These are phyloP conservation scores for Metschnikowia reukaufii DNA, from an alignment of 805 yeast genomes.

Conservation along the genomic window DNA sequence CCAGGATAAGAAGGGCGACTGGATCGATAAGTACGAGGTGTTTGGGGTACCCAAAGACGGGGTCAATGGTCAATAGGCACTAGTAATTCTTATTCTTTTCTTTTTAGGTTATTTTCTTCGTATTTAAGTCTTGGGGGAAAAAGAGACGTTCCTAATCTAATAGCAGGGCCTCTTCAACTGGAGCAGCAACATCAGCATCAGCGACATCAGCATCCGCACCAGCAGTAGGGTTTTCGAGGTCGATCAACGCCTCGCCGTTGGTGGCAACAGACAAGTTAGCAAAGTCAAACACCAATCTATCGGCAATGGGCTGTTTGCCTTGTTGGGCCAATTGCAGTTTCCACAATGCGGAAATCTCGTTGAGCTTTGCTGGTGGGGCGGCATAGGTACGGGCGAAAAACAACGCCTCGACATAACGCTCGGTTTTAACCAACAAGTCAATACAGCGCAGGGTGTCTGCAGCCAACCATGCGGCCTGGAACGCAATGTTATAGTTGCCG, in stretches of 20 bases:
- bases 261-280: conserved; percentile 18
- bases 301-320: conserved; percentile 60
- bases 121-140: not conserved
- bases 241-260: conserved; percentile 19
- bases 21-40: conserved; percentile 16
- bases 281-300: conserved; percentile 53
- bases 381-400: conserved; percentile 75
- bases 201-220: not conserved
- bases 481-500: conserved; percentile 88
- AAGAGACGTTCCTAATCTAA: conserved; percentile 1
- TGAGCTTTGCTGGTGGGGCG: conserved; percentile 38
- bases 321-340: conserved; percentile 50
- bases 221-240: conserved; percentile 14
- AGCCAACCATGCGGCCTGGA: conserved; percentile 85
- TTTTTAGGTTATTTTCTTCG: not conserved
- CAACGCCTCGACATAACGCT: conserved; percentile 81
- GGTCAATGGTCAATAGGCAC: not conserved
- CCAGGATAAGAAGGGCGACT: conserved; percentile 14
- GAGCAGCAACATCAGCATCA: not conserved
- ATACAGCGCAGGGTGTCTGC: conserved; percentile 68
- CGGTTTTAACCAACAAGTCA: conserved; percentile 63
- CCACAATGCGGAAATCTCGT: conserved; percentile 62
- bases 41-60: conserved; percentile 9
- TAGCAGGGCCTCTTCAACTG: conserved; percentile 10
- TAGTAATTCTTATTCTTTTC: not conserved